Evolutionary conservation across 2,329 filamentous ascomycete genomes (phyloP).

Genomic region (Colletotrichum abscissum): DNA sequence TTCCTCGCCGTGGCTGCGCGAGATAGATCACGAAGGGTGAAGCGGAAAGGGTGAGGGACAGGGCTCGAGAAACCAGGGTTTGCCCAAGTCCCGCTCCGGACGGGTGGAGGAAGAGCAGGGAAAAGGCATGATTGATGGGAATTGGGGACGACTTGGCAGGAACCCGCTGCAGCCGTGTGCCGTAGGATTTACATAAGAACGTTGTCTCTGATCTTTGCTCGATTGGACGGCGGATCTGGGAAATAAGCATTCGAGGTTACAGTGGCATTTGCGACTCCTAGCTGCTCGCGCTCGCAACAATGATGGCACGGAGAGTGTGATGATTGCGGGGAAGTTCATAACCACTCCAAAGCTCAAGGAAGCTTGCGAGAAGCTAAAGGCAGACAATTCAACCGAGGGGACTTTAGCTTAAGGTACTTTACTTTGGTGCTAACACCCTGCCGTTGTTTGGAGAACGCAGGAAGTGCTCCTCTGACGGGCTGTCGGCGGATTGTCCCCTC

Average conservation of each 20-base stretch:
- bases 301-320: not conserved
- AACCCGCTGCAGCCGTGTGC: constrained; percentile 13
- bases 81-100: constrained; percentile 10
- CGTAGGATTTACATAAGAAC: not conserved
- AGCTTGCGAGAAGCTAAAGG: not conserved
- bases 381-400: not conserved
- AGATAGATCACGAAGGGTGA: constrained; percentile 21
- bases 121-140: constrained; percentile 29
- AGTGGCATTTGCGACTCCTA: not conserved
- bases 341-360: not conserved
- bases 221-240: not conserved
- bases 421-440: not conserved
- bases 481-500: not conserved
- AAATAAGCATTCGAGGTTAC: constrained; percentile 18
- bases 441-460: too few relatives aligned
- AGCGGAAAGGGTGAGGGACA: constrained; percentile 4
- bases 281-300: not conserved
- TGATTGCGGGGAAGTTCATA: not conserved
- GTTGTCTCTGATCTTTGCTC: not conserved
- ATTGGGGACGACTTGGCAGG: constrained; percentile 22
- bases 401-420: not conserved
- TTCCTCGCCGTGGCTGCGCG: constrained; percentile 14
- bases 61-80: constrained; percentile 9
- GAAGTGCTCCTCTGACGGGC: not conserved
- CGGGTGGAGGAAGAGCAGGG: constrained; percentile 19